These are phyloP conservation scores for Arthrinium puccinioides DNA, from an alignment of 2,329 filamentous ascomycete genomes.

Conservation along the genomic window DNA sequence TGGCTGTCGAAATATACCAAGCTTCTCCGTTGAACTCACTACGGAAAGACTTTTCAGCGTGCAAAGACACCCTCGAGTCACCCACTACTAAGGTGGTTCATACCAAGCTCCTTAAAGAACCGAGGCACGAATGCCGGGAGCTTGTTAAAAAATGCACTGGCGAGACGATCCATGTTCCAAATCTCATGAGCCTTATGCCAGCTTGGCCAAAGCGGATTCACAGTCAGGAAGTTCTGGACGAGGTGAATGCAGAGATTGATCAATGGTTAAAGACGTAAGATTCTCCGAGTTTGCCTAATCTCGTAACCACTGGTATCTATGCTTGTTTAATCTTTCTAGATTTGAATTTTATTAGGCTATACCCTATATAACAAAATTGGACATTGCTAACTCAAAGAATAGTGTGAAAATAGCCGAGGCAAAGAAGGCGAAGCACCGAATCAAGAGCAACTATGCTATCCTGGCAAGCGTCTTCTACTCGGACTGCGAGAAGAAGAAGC, in stretches of 20 bases:
- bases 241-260: slow-evolving; percentile 18
- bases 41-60: not conserved
- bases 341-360: not conserved
- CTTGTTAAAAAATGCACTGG: not conserved
- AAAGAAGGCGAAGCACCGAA: slow-evolving; percentile 19
- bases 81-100: not conserved
- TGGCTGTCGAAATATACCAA: not conserved
- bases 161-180: not conserved
- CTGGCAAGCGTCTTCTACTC: slow-evolving; percentile 19
- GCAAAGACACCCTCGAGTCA: not conserved
- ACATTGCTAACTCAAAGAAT: slow-evolving; percentile 4
- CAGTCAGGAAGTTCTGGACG: slow-evolving; percentile 8
- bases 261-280: slow-evolving; percentile 18
- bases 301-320: not conserved
- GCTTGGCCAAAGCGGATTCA: not conserved
- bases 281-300: not conserved
- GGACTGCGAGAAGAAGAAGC: slow-evolving; percentile 18
- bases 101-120: not conserved
- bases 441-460: slow-evolving; percentile 18
- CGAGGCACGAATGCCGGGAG: not conserved
- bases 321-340: not conserved
- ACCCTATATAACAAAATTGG: not conserved
- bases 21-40: not conserved
- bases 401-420: slow-evolving; percentile 17
- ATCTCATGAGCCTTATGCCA: not conserved